Evolutionary conservation across 2,329 filamentous ascomycete genomes (phyloP), one percentile per base, ranked within the genome.

Genomic region (Neurospora sp.): DNA sequence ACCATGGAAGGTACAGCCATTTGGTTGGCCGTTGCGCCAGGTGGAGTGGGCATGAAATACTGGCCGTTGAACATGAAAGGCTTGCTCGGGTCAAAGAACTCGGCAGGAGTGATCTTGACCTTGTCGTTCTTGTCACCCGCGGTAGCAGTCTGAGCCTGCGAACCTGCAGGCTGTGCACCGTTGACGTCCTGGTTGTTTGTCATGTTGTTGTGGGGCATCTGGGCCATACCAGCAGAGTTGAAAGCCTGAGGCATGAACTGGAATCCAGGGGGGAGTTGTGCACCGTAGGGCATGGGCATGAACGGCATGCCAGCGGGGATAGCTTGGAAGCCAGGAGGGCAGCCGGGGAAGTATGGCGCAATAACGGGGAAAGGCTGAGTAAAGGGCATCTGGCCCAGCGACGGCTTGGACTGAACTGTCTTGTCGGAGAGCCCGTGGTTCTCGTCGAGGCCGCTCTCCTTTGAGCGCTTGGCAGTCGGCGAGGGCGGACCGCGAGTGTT

Each of bases 401-500:
- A 43, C 17, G 62, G 71, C 67, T 71, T 74, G 33, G 68, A 66
- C 12, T 72, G 72, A 17, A 52, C 38, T 28, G 70, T 37, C 40
- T 71, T 74, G 11, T 76, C 74, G 12, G 70, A 19, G 8, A 68
- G 38, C 5, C 74, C 72, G 39, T 77, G 72, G n/a, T 23, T 70
- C 15, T 79, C 77, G 38, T 70, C 67, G 1, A 71, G 69, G 11
- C 72, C 68, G 65, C 74, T 81, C 38, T 86, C 85, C 70, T 81
- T 85, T 69, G 79, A 74, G 77, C 81, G 82, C 76, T 87, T 88
- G 6, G 81, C 75, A 4, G 83, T 84, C 2, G 86, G 86, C 8
- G 87, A 88, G 5, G 81, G 80, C 2, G 83, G 80, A 12, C 81
- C 83, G 62, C 87, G 83, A 40, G 84, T 89, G 74, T 90, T 90